Evolutionary conservation across 1,284 basidiomycete genomes (phyloP).

Genomic region (Flammula alnicola): DNA sequence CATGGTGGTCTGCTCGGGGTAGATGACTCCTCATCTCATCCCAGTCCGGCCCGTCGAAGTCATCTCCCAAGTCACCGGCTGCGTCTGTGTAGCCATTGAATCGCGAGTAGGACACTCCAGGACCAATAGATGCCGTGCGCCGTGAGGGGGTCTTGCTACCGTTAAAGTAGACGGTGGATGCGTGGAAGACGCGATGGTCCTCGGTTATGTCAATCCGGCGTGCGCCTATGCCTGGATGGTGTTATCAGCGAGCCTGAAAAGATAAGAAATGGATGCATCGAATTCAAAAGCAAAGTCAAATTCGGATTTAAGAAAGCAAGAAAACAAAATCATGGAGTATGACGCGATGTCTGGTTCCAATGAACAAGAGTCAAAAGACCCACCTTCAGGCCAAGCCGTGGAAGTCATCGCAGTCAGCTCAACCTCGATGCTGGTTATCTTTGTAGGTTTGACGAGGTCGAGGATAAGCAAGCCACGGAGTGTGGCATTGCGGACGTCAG

Average conservation of each 20-base stretch:
- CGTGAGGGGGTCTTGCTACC: slow-evolving; percentile 42
- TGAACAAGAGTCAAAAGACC: too few relatives aligned
- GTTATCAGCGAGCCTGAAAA: slow-evolving; percentile 7
- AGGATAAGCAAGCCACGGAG: slow-evolving; percentile 89
- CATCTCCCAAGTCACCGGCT: slow-evolving; percentile 13
- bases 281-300: too few relatives aligned
- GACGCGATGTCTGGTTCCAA: too few relatives aligned
- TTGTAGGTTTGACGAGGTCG: slow-evolving; percentile 80
- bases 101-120: slow-evolving; percentile 54
- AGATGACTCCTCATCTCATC: slow-evolving; percentile 6
- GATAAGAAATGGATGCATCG: slow-evolving; percentile 29
- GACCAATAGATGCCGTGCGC: slow-evolving; percentile 81
- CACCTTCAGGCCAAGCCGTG: slow-evolving; percentile 87
- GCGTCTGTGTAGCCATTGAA: not conserved
- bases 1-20: slow-evolving; percentile 2
- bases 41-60: slow-evolving; percentile 19
- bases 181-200: slow-evolving; percentile 78
- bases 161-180: slow-evolving; percentile 77
- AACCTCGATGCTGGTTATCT: slow-evolving; percentile 86
- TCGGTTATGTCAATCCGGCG: slow-evolving; percentile 82
- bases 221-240: slow-evolving; percentile 68
- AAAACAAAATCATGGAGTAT: too few relatives aligned
- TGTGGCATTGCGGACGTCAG: slow-evolving; percentile 67
- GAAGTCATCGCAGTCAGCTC: slow-evolving; percentile 74
- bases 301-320: too few relatives aligned